A percentile compares a stretch with the other conserved stretches of the same genome.
phyloP scores from a whole-genome alignment of 1,284 basidiomycete genomes.

The Papiliotrema fonsecae region DNA sequence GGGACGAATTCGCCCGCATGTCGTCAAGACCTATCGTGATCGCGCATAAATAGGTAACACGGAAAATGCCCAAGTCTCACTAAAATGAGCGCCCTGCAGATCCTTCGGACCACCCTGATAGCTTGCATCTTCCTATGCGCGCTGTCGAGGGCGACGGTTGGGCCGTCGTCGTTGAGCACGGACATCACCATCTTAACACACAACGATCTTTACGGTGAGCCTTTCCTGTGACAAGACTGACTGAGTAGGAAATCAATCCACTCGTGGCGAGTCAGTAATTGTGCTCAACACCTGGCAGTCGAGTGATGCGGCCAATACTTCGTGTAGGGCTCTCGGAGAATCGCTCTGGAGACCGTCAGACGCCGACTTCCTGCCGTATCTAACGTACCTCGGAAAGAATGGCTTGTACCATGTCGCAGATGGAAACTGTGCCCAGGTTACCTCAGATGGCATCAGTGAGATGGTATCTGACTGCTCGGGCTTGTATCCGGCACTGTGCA shows the following conservation, averaged over 20 bases:
- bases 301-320: not conserved
- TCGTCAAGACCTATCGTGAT: too few species aligned
- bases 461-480: not conserved
- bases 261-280: conserved; percentile 3
- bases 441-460: not conserved
- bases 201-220: too few species aligned
- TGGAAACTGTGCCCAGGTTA: not conserved
- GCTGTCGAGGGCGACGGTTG: too few species aligned
- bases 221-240: too few species aligned
- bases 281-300: conserved; percentile 1
- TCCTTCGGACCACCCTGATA: too few species aligned
- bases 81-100: too few species aligned
- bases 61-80: too few species aligned
- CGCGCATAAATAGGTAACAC: too few species aligned
- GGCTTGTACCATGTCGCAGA: conserved; percentile 7
- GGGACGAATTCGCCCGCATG: too few species aligned
- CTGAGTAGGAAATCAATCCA: not conserved
- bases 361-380: conserved; percentile 11
- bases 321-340: conserved; percentile 5
- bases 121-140: too few species aligned
- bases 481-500: conserved; percentile 4
- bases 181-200: too few species aligned
- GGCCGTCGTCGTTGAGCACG: too few species aligned
- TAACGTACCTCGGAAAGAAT: conserved; percentile 3
- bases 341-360: conserved; percentile 4